These are phyloP conservation scores for Trichosporon inkin DNA, from an alignment of 1,284 basidiomycete genomes.

Conservation along the genomic window DNA sequence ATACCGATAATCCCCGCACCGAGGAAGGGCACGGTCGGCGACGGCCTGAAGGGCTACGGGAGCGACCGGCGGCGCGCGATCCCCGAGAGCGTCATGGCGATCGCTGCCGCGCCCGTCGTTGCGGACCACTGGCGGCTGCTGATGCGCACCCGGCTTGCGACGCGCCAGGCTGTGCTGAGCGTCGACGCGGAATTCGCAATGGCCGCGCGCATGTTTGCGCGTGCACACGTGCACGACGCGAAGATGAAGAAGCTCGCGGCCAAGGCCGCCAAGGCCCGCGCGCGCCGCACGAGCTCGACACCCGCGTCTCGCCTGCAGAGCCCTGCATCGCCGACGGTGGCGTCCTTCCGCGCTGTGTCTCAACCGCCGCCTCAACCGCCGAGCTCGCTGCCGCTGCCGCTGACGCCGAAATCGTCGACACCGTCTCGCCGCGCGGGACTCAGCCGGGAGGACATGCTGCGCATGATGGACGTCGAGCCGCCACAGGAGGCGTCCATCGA, in stretches of 20 bases:
- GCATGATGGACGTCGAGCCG: constrained; percentile 6
- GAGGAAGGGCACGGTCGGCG: constrained; percentile 26
- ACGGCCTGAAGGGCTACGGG: constrained; percentile 22
- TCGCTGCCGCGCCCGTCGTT: constrained; percentile 24
- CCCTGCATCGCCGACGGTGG: not conserved
- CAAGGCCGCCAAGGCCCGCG: not conserved
- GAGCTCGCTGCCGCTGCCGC: not conserved
- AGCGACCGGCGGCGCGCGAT: constrained; percentile 31
- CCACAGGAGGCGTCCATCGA: constrained; percentile 22
- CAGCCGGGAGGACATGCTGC: constrained; percentile 15
- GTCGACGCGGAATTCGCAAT: constrained; percentile 27
- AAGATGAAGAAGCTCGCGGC: constrained; percentile 6
- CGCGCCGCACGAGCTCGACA: not conserved
- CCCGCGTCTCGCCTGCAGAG: not conserved
- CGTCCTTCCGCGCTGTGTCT: not conserved
- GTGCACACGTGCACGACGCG: not conserved
- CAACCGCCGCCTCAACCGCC: not conserved
- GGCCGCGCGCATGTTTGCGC: constrained; percentile 29
- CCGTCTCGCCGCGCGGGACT: not conserved
- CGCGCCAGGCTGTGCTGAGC: constrained; percentile 18
- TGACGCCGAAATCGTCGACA: not conserved
- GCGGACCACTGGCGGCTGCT: constrained; percentile 30
- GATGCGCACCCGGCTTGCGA: constrained; percentile 20
- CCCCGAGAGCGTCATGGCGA: constrained; percentile 30
- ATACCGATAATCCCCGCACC: constrained; percentile 26